Evolutionary conservation across 495 filamentous ascomycete genomes (phyloP), one percentile per base, ranked within the genome.

Genomic region (Annulohypoxylon maeteangense): DNA sequence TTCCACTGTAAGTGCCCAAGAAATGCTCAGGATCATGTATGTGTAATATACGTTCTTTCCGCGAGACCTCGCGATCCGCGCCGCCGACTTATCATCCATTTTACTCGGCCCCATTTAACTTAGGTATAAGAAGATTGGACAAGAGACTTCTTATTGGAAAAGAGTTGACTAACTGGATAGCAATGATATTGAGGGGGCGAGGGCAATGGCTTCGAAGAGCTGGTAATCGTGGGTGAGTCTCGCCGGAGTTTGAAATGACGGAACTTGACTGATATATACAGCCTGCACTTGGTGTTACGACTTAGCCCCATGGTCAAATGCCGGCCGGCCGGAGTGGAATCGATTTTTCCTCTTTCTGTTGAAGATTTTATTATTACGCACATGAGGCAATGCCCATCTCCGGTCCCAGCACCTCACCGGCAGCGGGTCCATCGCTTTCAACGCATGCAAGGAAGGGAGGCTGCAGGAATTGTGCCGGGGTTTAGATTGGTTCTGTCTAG

Each of bases 1-100:
- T 34, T 25, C 18, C 31, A 29, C 18, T 18, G 70, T 75, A 54
- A 75, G 65, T 27, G 68, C 38, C 48, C 34, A 16, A 20, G 40
- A 40, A 58, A 38, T 29, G 23, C n/a, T 7, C 14, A 7, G 20
- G 42, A 16, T 45, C 16, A 55, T 14, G 38, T 16, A 8, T 40
- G 58, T 45, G 71, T 63, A 29, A 27, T 14, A 7, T 68, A 82
- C 78, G 47, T 77, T 77, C 32, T 76, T 74, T 16, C 83, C 83
- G 27, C 81, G 79, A 18, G 81, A 73, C 51, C 70, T 79, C 4
- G 75, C 67, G 58, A 86, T 86, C 60, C 84, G 75, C 56, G 78
- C 80, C 4, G 80, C 81, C 6, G 83, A 79, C 14, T 81, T 77
- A 10, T 81, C 78, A 59, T 83, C 80, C 79, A 85, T 84, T 50